Percentiles rank a stretch among this genome's conserved stretches.
These are phyloP conservation scores for Gardenia jasminoides DNA, from an alignment of 257 asterid species.

Conservation along the genomic window DNA sequence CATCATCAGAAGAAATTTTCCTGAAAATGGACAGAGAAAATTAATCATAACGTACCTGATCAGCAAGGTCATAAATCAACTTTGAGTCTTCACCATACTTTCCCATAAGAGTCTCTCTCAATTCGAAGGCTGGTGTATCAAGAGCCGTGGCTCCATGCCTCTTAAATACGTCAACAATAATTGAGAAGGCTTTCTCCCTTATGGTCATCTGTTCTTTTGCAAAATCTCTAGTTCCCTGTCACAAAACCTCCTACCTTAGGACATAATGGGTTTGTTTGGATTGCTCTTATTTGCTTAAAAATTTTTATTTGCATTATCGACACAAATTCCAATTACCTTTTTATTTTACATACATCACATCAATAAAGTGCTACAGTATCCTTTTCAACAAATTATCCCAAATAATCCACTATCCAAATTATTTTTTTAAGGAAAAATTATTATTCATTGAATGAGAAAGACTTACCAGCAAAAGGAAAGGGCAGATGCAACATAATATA, in stretches of 20 bases:
- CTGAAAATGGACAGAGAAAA: neutral
- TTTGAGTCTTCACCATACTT: slow-evolving; percentile 98
- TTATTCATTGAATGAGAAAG: neutral
- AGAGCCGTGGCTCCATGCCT: slow-evolving; percentile 88
- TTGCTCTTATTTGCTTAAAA: no score
- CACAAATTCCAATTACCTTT: no score
- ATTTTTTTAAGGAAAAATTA: neutral
- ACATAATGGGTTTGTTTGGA: no score
- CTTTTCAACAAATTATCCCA: no score
- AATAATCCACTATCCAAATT: no score
- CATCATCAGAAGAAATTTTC: neutral
- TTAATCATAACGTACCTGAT: slow-evolving; percentile 56
- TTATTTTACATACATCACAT: no score
- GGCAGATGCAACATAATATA: no score
- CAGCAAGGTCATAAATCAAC: slow-evolving; percentile 93
- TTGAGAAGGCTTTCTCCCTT: slow-evolving; percentile 74
- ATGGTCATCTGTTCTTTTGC: slow-evolving; percentile 88
- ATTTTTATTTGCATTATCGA: no score
- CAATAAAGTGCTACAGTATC: no score
- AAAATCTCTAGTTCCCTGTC: slow-evolving; percentile 93
- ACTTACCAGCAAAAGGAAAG: neutral
- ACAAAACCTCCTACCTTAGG: slow-evolving; percentile 16
- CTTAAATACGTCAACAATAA: slow-evolving; percentile 72
- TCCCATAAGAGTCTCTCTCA: slow-evolving; percentile 96
- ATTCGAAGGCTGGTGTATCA: slow-evolving; percentile 92